Percentiles rank a stretch among this genome's conserved stretches.
These are phyloP conservation scores for Ogataea methanolica DNA, from an alignment of 805 yeast genomes.

Conservation along the genomic window DNA sequence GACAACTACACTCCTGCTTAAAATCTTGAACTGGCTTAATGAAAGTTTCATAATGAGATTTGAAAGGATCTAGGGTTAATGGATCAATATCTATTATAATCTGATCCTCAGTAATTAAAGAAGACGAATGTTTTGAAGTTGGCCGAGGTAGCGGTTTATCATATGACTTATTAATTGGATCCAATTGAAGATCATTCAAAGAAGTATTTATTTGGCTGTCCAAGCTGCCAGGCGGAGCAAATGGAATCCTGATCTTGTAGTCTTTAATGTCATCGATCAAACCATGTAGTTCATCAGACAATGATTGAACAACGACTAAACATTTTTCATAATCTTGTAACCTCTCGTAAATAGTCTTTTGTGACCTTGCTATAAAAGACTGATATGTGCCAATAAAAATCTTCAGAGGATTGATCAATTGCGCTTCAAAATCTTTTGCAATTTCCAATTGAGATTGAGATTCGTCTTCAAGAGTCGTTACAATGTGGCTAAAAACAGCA, in stretches of 20 bases:
- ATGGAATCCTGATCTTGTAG: not conserved
- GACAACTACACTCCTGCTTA: not conserved
- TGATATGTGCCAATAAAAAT: slow-evolving; percentile 6
- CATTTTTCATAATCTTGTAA: slow-evolving; percentile 3
- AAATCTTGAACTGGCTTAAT: slow-evolving; percentile 3
- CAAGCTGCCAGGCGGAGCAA: not conserved
- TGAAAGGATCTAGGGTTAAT: slow-evolving; percentile 7
- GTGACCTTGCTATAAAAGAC: slow-evolving; percentile 4
- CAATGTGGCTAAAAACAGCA: not conserved
- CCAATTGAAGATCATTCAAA: not conserved
- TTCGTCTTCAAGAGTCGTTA: not conserved
- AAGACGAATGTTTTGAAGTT: not conserved
- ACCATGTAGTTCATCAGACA: slow-evolving; percentile 6
- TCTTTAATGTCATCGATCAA: slow-evolving; percentile 4
- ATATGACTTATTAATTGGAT: too few species aligned
- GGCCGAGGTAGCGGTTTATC: too few species aligned
- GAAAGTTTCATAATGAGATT: slow-evolving; percentile 3
- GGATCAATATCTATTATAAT: slow-evolving; percentile 1
- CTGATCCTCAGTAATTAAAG: not conserved
- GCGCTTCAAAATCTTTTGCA: slow-evolving; percentile 1
- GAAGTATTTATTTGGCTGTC: too few species aligned
- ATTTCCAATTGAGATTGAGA: not conserved
- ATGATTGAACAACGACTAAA: not conserved
- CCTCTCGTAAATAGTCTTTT: not conserved
- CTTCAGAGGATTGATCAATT: slow-evolving; percentile 5